phyloP scores from a whole-genome alignment of 495 filamentous ascomycete genomes.

The Endocarpon pusillum region DNA sequence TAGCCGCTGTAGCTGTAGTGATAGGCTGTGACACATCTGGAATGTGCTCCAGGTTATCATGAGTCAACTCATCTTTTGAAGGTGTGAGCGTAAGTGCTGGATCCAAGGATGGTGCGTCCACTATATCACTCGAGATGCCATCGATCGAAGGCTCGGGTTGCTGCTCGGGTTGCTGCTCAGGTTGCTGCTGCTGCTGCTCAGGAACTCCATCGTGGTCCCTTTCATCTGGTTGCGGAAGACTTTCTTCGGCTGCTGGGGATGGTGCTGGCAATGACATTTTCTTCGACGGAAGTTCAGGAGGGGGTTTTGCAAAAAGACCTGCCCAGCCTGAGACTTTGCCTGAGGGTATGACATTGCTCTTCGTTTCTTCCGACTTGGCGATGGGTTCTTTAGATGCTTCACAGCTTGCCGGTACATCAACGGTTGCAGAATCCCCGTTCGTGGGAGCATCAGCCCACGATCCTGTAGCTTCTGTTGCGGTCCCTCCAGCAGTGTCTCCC shows the following conservation, averaged over 20 bases:
- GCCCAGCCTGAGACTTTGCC: slow-evolving; percentile 45
- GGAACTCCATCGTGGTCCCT: slow-evolving; percentile 16
- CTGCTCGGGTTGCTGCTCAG: slow-evolving; percentile 13
- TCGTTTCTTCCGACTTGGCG: slow-evolving; percentile 18
- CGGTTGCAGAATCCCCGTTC: slow-evolving; percentile 15
- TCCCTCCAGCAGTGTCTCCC: slow-evolving; percentile 24
- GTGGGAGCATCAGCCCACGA: slow-evolving; percentile 13
- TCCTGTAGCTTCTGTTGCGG: slow-evolving; percentile 23
- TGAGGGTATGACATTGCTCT: slow-evolving; percentile 27
- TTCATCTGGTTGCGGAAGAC: slow-evolving; percentile 14
- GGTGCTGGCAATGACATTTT: slow-evolving; percentile 15
- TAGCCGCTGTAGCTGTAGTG: slow-evolving; percentile 70
- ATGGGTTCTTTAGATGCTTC: slow-evolving; percentile 12
- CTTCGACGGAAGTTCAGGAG: slow-evolving; percentile 23
- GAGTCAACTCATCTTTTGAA: slow-evolving; percentile 72
- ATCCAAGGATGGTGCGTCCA: too few relatives aligned
- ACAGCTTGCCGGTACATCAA: too few relatives aligned
- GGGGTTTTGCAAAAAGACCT: slow-evolving; percentile 39
- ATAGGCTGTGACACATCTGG: slow-evolving; percentile 60
- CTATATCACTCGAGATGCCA: slow-evolving; percentile 6
- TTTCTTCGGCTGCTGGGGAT: slow-evolving; percentile 7
- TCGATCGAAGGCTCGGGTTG: too few relatives aligned
- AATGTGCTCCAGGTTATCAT: slow-evolving; percentile 79
- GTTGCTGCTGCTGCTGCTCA: slow-evolving; percentile 14
- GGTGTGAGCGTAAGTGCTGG: slow-evolving; percentile 41